Base-by-base conservation (phyloP, 768 basidiomycete species). In the Boletales sp. region DNA sequence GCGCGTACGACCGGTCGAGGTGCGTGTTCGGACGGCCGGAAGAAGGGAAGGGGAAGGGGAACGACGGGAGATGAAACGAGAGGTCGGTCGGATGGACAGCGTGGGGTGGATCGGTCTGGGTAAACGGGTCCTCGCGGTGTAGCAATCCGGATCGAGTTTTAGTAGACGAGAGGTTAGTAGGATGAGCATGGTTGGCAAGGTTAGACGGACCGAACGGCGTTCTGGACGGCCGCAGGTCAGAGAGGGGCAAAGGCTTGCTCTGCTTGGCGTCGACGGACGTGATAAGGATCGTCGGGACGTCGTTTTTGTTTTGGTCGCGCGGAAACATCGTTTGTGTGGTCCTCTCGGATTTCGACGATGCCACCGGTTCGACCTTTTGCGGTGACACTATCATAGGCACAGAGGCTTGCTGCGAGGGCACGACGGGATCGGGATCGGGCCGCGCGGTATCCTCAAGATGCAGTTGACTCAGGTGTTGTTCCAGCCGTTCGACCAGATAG, bases 201-300 rank as follows among this genome's bases (percentile, higher is more conserved):
- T 55, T 51, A 19, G 54, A 54, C 6, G 41, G 38, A 18, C 54
- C 19, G 17, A 64, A 38, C 7, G 60, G 63, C 17, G 51, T 43
- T 37, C 49, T 54, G 9, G 51, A 47, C 12, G 47, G 40, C 8
- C 47, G 61, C 5, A 17, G 43, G 14, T 41, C 15, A 0, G 61
- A 66, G 1, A 35, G 43, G 9, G 52, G 61, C 11, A 63, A 48
- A 4, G 58, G 61, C 45, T 50, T 66, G 0, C 54, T 37, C n/a
- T 60, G 51, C 9, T 63, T 58, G 30, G 63, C 61, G 13, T 52
- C 61, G 19, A 52, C 64, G 35, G 63, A 64, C 2, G 63, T 66
- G 48, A 64, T 39, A 15, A 64, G 32, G 41, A 64, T 64, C 45
- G 42, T 52, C 1, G 63, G 63, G 17, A 63, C 42, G 31, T 18